Base-by-base conservation (phyloP, 306 rosid genomes). In the Corylus heterophylla region DNA sequence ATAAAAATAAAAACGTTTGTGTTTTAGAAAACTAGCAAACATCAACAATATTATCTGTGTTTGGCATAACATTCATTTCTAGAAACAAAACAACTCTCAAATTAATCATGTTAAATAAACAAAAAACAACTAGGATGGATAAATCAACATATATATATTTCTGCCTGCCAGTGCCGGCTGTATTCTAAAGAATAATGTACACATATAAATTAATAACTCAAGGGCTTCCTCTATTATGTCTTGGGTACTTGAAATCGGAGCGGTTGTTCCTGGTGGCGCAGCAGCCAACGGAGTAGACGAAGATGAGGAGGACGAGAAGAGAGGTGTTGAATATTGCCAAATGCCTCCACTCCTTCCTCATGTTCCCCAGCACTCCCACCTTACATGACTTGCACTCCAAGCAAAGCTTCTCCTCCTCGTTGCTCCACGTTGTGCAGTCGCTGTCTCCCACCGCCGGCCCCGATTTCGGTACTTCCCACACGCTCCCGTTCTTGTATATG, bases 311-410 rank as follows among this genome's bases (percentile, higher is more conserved):
- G 0, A 78, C 11, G 29, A 85, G 52, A 17, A 82, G 71, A 35
- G 83, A 42, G n/a, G 78, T 69, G 74, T 89, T 92, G 78, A 85
- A 75, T 8, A 92, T 44, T 29, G 94, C 90, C 10, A 95, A 78
- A 51, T 64, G 82, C 69, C 80, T 79, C 97, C 97, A 92, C 70
- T 87, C 84, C 74, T 80, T 87, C 63, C 91, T 85, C 25, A 91
- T 89, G 84, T 91, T 88, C 3, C 87, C 86, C 68, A 95, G 67
- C 51, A 95, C 87, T 78, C 95, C 98, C 47, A 88, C 96, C 63
- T 91, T 92, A 89, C 98, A 95, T 8, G 98, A 78, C 77, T 92
- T 88, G 86, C 98, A 95, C 25, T 92, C 85, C 70, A 83, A 95
- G 54, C 98, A 95, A 69, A 95, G 83, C 56, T 13, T 62, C 6